Conservation (phyloP, 2,329 filamentous ascomycete genomes). For the Trichoderma polysporum region DNA sequence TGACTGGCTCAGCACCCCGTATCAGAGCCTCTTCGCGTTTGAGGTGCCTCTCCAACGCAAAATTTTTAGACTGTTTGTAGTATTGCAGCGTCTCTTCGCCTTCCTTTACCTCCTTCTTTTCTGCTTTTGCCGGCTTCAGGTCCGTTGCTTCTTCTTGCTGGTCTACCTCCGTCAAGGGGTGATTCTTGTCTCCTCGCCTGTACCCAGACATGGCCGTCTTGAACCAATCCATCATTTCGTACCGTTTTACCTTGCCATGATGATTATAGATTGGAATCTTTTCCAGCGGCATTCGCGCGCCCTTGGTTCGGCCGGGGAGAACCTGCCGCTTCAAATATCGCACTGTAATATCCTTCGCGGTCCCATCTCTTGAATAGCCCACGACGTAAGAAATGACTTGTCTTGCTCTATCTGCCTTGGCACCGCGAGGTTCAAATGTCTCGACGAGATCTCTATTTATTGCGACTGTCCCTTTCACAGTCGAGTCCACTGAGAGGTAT, state of each 20-base stretch:
- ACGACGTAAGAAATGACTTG: constrained; percentile 90
- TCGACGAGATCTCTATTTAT: constrained; percentile 70
- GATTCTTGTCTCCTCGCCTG: constrained; percentile 45
- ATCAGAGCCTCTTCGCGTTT: constrained; percentile 88
- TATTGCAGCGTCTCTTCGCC: constrained; percentile 82
- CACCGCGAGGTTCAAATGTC: constrained; percentile 78
- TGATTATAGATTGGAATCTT: constrained; percentile 79
- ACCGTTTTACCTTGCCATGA: constrained; percentile 72
- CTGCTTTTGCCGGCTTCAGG: constrained; percentile 68
- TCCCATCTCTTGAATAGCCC: constrained; percentile 78
- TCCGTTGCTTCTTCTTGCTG: constrained; percentile 77
- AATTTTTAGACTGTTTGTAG: constrained; percentile 83
- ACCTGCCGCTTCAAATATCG: constrained; percentile 81
- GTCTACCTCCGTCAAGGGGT: constrained; percentile 68
- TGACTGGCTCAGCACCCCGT: constrained; percentile 66
- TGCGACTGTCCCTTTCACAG: constrained; percentile 67
- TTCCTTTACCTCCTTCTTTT: constrained; percentile 71
- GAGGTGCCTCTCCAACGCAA: constrained; percentile 79
- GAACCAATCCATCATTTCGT: constrained; percentile 88
- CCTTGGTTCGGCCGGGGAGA: constrained; percentile 87
- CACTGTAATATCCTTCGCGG: constrained; percentile 91
- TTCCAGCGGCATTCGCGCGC: constrained; percentile 72
- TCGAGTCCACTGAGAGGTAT: constrained; percentile 75
- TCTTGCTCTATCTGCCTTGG: constrained; percentile 78
- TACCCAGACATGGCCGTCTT: constrained; percentile 76